Conservation (phyloP, 2,329 filamentous ascomycete species). For the Clarireedia sp. region DNA sequence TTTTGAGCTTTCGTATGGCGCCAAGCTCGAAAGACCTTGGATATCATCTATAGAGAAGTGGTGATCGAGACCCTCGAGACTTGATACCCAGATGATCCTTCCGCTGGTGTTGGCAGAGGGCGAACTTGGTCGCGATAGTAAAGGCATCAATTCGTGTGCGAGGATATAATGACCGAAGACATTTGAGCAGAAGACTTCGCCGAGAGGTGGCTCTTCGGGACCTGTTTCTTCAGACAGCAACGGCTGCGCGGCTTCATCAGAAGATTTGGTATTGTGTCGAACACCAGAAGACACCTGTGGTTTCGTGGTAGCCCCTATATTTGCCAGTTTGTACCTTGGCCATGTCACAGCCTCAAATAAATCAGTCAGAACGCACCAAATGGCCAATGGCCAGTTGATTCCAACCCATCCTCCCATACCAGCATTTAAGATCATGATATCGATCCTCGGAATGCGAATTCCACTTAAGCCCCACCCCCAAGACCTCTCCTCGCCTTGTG, state of each 20-base stretch:
- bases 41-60: constrained; percentile 60
- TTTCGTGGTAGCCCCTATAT: constrained; percentile 44
- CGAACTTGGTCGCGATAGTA: constrained; percentile 43
- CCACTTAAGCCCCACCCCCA: constrained; percentile 31
- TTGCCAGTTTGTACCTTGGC: constrained; percentile 66
- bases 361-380: constrained; percentile 48
- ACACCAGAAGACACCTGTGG: constrained; percentile 37
- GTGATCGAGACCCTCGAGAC: constrained; percentile 57
- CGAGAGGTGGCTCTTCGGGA: constrained; percentile 51
- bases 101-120: constrained; percentile 20
- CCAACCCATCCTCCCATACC: constrained; percentile 81
- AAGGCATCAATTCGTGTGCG: constrained; percentile 67
- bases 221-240: constrained; percentile 15
- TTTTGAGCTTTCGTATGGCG: constrained; percentile 80
- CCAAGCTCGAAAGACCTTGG: constrained; percentile 55
- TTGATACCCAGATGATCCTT: constrained; percentile 75
- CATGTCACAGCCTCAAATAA: constrained; percentile 63
- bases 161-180: constrained; percentile 94
- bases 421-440: constrained; percentile 77
- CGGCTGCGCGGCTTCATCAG: constrained; percentile 23
- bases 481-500: constrained; percentile 38
- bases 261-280: background rate
- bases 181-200: constrained; percentile 82
- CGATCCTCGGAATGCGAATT: constrained; percentile 59
- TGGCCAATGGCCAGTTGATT: constrained; percentile 58